Conservation (phyloP, 257 asterid genomes). For the Plantago ovata region DNA sequence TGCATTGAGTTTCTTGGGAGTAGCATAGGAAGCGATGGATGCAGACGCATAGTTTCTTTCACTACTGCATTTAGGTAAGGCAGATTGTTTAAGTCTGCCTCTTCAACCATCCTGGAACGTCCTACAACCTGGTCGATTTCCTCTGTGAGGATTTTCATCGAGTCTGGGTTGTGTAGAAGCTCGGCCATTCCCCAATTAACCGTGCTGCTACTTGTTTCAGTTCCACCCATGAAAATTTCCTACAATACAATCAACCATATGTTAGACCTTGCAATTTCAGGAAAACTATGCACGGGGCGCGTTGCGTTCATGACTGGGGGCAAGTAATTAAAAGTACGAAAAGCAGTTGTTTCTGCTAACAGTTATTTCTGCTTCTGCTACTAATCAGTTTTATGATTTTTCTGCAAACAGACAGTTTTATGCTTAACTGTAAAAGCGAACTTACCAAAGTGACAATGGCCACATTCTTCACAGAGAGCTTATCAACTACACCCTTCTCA, state of each 20-base stretch:
- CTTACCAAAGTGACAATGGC: slow-evolving; percentile 34
- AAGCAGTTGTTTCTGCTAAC: too few species aligned
- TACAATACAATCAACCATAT: background rate
- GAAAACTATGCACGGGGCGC: too few species aligned
- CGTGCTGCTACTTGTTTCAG: slow-evolving; percentile 23
- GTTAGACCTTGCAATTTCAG: too few species aligned
- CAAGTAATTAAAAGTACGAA: too few species aligned
- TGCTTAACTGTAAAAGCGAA: background rate
- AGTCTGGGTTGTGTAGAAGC: slow-evolving; percentile 19
- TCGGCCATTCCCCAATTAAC: slow-evolving; percentile 30
- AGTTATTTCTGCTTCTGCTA: background rate
- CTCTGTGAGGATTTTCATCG: slow-evolving; percentile 12
- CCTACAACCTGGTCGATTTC: slow-evolving; percentile 22
- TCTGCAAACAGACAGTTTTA: background rate
- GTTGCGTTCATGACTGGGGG: background rate
- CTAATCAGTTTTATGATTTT: background rate
- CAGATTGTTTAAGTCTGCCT: slow-evolving; percentile 16
- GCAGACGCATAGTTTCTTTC: slow-evolving; percentile 30
- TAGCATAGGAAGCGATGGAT: slow-evolving; percentile 26
- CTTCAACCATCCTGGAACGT: slow-evolving; percentile 15
- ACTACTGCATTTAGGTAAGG: slow-evolving; percentile 23
- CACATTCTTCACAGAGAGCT: slow-evolving; percentile 30
- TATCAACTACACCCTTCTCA: slow-evolving; percentile 29
- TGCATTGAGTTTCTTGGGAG: slow-evolving; percentile 21
- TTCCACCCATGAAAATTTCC: slow-evolving; percentile 27